phyloP scores from a whole-genome alignment of 1,284 basidiomycete species.

The Microbotryum saponariae region DNA sequence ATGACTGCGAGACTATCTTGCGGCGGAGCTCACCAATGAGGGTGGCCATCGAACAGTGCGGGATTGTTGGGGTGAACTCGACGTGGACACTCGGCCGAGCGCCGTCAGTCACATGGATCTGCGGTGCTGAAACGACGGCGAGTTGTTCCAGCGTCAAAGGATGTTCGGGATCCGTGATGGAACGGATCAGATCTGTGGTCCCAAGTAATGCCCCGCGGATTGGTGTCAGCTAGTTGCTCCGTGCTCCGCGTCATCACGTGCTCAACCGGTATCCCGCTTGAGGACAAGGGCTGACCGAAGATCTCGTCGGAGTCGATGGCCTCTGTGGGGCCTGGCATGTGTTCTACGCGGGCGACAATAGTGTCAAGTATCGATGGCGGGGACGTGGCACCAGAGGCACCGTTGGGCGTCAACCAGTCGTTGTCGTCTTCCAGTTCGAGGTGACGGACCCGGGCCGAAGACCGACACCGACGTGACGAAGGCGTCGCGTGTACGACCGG shows the following conservation, averaged over 20 bases:
- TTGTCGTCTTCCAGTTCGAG: slow-evolving; percentile 27
- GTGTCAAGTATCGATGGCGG: slow-evolving; percentile 1
- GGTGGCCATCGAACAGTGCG: slow-evolving; percentile 96
- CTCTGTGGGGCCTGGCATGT: slow-evolving; percentile 11
- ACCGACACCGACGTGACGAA: neutral
- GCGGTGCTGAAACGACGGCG: slow-evolving; percentile 82
- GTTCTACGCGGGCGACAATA: slow-evolving; percentile 1
- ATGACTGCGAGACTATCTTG: neutral
- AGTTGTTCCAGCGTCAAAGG: slow-evolving; percentile 92
- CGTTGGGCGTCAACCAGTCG: slow-evolving; percentile 2
- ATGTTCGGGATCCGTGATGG: slow-evolving; percentile 94
- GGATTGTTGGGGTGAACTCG: slow-evolving; percentile 94
- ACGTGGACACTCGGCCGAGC: slow-evolving; percentile 56
- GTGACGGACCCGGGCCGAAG: slow-evolving; percentile 20
- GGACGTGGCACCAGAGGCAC: neutral
- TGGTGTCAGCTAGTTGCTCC: neutral
- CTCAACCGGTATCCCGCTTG: neutral
- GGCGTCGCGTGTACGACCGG: slow-evolving; percentile 29
- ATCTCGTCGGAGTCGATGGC: slow-evolving; percentile 60
- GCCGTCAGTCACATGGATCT: slow-evolving; percentile 67
- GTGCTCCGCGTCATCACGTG: too few relatives aligned
- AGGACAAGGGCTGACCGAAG: slow-evolving; percentile 47
- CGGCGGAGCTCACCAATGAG: slow-evolving; percentile 68
- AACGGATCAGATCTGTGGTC: slow-evolving; percentile 63
- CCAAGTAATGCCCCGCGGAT: neutral